Conservation (phyloP, 208 protist species). For the Crithidia thermophila region DNA sequence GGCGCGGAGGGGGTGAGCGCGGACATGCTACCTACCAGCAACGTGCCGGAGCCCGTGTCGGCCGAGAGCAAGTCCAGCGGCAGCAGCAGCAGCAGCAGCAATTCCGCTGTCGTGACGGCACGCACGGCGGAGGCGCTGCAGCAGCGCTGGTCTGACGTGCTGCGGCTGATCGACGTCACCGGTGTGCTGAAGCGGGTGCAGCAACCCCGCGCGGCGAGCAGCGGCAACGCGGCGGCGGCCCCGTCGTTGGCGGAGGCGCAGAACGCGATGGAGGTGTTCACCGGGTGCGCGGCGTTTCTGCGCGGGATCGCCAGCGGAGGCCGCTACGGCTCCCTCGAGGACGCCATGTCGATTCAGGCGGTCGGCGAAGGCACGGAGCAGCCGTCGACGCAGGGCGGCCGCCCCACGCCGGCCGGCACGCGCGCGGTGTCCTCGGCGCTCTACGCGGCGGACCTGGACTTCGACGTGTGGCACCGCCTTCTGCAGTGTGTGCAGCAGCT, state of each 20-base stretch:
- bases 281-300: conserved; percentile 72
- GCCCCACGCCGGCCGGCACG: no score
- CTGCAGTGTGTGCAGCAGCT: conserved; percentile 58
- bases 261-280: conserved; percentile 81
- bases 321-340: conserved; percentile 51
- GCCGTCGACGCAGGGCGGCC: no score
- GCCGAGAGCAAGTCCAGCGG: not conserved
- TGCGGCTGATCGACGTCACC: conserved; percentile 52
- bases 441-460: conserved; percentile 43
- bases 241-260: conserved; percentile 21
- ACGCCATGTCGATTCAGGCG: conserved; percentile 41
- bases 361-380: conserved; percentile 28
- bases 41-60: conserved; percentile 2
- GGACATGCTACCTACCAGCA: conserved; percentile 16
- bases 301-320: conserved; percentile 65
- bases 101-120: conserved; percentile 1
- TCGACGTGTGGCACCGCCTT: conserved; percentile 61
- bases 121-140: conserved; percentile 60
- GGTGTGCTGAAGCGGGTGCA: conserved; percentile 24
- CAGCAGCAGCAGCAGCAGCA: conserved; percentile 1
- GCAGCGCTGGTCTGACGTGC: conserved; percentile 70
- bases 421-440: conserved; percentile 1
- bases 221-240: not conserved
- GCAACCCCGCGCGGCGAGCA: not conserved
- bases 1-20: conserved; percentile 30